These are phyloP conservation scores for Vitrella brassicaformis DNA, from an alignment of 73 alveolate species.

Conservation along the genomic window DNA sequence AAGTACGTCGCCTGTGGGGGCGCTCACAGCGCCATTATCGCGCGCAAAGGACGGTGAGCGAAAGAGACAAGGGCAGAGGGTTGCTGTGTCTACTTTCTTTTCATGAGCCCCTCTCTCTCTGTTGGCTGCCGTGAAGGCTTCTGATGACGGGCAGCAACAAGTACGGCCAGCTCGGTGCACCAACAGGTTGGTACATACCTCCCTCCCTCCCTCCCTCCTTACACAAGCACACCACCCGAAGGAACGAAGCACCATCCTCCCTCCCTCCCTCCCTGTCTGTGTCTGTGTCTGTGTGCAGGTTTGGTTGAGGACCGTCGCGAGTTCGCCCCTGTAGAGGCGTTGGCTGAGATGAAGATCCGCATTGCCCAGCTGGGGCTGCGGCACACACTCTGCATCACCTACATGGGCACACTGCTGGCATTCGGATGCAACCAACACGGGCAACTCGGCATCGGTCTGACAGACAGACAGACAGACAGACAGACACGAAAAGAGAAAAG, in stretches of 20 bases:
- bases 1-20: not conserved
- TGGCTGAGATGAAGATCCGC: not conserved
- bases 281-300: too few relatives aligned
- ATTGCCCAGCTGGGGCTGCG: not conserved
- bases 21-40: not conserved
- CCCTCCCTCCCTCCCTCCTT: not conserved
- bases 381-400: not conserved
- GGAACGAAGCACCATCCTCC: too few relatives aligned
- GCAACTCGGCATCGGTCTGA: not conserved
- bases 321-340: too few relatives aligned
- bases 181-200: not conserved
- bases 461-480: too few relatives aligned
- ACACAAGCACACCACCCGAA: not conserved
- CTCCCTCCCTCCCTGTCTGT: too few relatives aligned
- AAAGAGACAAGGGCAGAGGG: too few relatives aligned
- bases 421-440: not conserved
- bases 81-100: too few relatives aligned
- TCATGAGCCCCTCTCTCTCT: too few relatives aligned
- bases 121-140: too few relatives aligned
- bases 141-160: not conserved
- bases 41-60: constrained; percentile 1
- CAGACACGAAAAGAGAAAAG: too few relatives aligned
- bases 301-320: too few relatives aligned
- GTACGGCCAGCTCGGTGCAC: not conserved
- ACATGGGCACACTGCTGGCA: not conserved